A percentile compares a stretch with the other conserved stretches of the same genome.
Conservation (phyloP, 2,329 filamentous ascomycete genomes). For the Neophaeococcomyces mojaviensis region DNA sequence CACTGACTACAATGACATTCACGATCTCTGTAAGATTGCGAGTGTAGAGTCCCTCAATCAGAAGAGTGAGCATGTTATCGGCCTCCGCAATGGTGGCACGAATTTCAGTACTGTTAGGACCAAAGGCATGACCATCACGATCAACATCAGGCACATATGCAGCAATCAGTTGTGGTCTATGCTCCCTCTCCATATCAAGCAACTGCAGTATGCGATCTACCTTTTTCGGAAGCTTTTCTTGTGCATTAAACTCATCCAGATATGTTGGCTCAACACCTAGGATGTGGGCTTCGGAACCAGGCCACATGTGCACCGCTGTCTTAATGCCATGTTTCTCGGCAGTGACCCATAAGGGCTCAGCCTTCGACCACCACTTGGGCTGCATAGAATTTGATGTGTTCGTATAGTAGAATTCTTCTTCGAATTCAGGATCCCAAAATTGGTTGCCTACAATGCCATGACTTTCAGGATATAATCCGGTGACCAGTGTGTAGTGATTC, state of each 20-base stretch:
- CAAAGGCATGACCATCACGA: slow-evolving; percentile 74
- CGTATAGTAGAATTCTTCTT: slow-evolving; percentile 83
- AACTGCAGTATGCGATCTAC: slow-evolving; percentile 72
- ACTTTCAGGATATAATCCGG: slow-evolving; percentile 82
- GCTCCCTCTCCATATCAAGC: slow-evolving; percentile 59
- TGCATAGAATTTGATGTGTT: slow-evolving; percentile 68
- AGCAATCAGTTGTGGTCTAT: slow-evolving; percentile 82
- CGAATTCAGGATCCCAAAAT: slow-evolving; percentile 76
- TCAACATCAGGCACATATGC: slow-evolving; percentile 95
- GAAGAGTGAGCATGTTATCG: slow-evolving; percentile 69
- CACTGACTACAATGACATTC: slow-evolving; percentile 91
- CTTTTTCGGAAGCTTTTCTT: slow-evolving; percentile 67
- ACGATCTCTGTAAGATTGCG: slow-evolving; percentile 84
- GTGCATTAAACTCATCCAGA: slow-evolving; percentile 75
- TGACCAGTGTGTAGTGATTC: slow-evolving; percentile 89
- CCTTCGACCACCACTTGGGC: slow-evolving; percentile 94
- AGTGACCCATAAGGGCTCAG: slow-evolving; percentile 89
- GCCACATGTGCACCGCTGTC: slow-evolving; percentile 96
- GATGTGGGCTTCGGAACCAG: slow-evolving; percentile 84
- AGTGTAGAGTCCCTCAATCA: slow-evolving; percentile 68
- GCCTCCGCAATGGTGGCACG: slow-evolving; percentile 67
- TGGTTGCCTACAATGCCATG: slow-evolving; percentile 91
- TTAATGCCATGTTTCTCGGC: slow-evolving; percentile 74
- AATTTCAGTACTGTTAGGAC: slow-evolving; percentile 92
- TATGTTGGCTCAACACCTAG: slow-evolving; percentile 66